Percentiles rank a stretch among this genome's conserved stretches.
phyloP scores from a whole-genome alignment of 1,284 basidiomycete genomes.

The Melampsora americana region DNA sequence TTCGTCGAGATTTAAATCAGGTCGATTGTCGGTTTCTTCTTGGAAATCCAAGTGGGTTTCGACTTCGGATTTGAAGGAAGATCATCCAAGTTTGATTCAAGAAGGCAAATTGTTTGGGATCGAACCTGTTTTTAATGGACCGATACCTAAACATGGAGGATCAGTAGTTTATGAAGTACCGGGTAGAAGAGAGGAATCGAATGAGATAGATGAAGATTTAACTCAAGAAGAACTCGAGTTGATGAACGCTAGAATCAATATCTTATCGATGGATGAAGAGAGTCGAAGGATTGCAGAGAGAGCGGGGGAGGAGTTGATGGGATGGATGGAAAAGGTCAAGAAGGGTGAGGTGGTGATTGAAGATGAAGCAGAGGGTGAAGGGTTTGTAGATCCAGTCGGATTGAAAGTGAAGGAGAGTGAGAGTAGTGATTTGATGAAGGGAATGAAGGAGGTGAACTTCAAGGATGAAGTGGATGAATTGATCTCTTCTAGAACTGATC shows the following conservation, averaged over 20 bases:
- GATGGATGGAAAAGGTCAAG: constrained; percentile 37
- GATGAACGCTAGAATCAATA: constrained; percentile 15
- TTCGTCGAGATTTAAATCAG: constrained; percentile 18
- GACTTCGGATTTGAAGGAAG: too few species aligned
- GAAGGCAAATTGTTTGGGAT: constrained; percentile 34
- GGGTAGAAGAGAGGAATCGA: constrained; percentile 10
- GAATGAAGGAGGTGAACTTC: background rate
- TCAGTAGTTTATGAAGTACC: constrained; percentile 29
- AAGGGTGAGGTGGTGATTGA: constrained; percentile 30
- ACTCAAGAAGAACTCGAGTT: constrained; percentile 29
- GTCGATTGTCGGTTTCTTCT: constrained; percentile 17
- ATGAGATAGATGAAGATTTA: constrained; percentile 23
- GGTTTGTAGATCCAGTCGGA: background rate
- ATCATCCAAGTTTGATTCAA: background rate
- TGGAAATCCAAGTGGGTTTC: background rate
- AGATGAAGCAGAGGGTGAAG: constrained; percentile 5
- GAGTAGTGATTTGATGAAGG: background rate
- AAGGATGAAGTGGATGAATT: background rate
- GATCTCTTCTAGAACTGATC: background rate
- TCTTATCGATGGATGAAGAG: constrained; percentile 41
- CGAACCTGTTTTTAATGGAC: constrained; percentile 25
- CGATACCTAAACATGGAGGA: constrained; percentile 1
- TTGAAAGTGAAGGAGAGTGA: background rate
- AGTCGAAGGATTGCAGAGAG: constrained; percentile 24
- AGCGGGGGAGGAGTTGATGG: constrained; percentile 24